phyloP scores from a whole-genome alignment of 2,329 filamentous ascomycete species.

The Chrysoporthe cubensis region DNA sequence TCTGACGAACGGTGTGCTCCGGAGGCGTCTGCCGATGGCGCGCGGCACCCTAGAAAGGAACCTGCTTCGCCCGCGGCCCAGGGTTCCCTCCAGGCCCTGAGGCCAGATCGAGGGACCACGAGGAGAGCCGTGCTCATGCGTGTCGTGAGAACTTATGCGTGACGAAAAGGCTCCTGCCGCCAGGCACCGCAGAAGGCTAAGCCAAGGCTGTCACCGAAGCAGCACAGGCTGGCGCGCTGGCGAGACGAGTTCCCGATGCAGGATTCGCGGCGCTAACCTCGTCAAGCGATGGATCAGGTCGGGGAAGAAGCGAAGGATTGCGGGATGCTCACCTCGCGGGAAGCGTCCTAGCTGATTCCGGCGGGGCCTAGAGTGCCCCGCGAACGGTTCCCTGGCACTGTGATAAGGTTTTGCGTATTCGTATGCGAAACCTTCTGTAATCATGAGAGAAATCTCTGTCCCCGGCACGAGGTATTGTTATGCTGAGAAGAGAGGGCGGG shows the following conservation, averaged over 20 bases:
- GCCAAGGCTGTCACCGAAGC: slow-evolving; percentile 4
- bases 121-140: neutral
- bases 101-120: neutral
- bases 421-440: neutral
- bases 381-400: neutral
- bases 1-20: slow-evolving; percentile 2
- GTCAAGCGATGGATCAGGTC: neutral
- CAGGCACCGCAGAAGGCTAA: slow-evolving; percentile 1
- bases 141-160: neutral
- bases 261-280: slow-evolving; percentile 1
- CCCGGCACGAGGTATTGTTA: neutral
- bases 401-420: neutral
- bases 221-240: neutral
- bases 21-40: neutral
- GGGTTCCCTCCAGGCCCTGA: neutral
- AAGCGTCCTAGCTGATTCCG: neutral
- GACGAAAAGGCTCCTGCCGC: neutral
- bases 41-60: neutral
- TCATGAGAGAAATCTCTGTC: neutral
- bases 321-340: slow-evolving; percentile 5
- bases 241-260: neutral
- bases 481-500: too few species aligned
- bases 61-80: neutral
- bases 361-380: neutral
- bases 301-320: slow-evolving; percentile 8